Conservation (phyloP, 768 basidiomycete genomes). For the Lactarius vividus region DNA sequence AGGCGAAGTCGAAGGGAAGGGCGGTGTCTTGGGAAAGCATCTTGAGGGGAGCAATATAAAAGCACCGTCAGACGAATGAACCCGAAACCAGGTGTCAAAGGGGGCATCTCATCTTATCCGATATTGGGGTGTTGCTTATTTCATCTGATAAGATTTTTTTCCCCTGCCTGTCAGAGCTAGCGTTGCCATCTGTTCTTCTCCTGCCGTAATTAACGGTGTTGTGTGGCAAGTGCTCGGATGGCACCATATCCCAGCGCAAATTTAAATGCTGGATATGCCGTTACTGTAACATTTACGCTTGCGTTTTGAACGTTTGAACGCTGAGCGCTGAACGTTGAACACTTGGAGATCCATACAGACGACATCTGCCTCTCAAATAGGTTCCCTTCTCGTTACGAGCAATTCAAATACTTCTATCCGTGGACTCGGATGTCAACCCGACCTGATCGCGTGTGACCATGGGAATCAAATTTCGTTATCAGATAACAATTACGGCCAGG, state of each 20-base stretch:
- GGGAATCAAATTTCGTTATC: conserved; percentile 2
- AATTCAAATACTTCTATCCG: not conserved
- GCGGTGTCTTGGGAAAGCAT: not conserved
- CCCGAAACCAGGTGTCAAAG: not conserved
- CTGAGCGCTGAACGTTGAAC: too few relatives aligned
- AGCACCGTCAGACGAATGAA: conserved; percentile 10
- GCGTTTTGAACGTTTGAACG: not conserved
- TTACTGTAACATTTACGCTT: not conserved
- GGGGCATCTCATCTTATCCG: conserved; percentile 18
- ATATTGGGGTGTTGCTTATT: conserved; percentile 18
- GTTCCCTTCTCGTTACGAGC: too few relatives aligned
- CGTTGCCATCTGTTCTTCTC: not conserved
- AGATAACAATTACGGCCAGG: conserved; percentile 11
- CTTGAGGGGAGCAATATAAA: conserved; percentile 23
- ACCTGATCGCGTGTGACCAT: not conserved
- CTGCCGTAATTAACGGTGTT: not conserved
- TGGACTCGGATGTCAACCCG: not conserved
- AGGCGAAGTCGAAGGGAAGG: conserved; percentile 9
- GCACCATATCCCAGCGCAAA: not conserved
- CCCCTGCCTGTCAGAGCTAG: not conserved
- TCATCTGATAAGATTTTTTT: conserved; percentile 27
- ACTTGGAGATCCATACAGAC: not conserved
- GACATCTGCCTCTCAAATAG: too few relatives aligned
- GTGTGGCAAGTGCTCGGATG: not conserved
- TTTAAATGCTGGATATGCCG: not conserved